Base-by-base conservation (phyloP, 345 rosid genomes). In the Corymbia maculata region DNA sequence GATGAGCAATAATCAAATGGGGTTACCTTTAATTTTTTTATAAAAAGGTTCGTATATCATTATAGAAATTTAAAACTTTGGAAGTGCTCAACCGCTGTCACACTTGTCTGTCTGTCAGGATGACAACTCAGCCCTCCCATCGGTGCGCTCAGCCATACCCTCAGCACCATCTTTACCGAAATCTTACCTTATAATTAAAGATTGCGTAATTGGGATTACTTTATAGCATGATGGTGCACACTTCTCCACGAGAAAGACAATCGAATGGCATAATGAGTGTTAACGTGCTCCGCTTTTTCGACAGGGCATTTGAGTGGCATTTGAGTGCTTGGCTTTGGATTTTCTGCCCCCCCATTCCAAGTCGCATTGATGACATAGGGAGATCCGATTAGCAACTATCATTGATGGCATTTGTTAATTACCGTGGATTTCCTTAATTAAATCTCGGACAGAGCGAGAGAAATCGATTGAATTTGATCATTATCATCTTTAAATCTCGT, bases 271-370 rank as follows among this genome's bases (percentile, higher is more conserved):
- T 92, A 85, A 94, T 93, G 91, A 94, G 91, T 88, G 90, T 79
- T 52, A 94, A 95, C 95, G 93, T 94, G 95, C 95, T 87, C 88
- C 90, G 22, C 91, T 92, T 92, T 86, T 89, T 87, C 28, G 70
- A 64, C 64, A 87, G 88, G 88, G 89, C 75, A 84, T 85, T 91
- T 89, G 92, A 93, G 93, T 91, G 94, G 85, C 82, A 92, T 87
- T 93, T 89, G 88, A 86, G 89, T 87, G 50, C 28, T 13, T 82
- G 82, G 82, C 49, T 55, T 85, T 36, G 79, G 51, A 52, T 45
- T 42, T 45, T 50, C 79, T 30, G n/a, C 47, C 28, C 26, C 26
- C 30, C 11, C 52, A 7, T 42, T 86, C 82, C 24, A 9, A 19
- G 9, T 42, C 6, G 49, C 82, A 75, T 32, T 19, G 82, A 51